Conservation (phyloP, 1,284 basidiomycete species). For the Ustilago lituana region DNA sequence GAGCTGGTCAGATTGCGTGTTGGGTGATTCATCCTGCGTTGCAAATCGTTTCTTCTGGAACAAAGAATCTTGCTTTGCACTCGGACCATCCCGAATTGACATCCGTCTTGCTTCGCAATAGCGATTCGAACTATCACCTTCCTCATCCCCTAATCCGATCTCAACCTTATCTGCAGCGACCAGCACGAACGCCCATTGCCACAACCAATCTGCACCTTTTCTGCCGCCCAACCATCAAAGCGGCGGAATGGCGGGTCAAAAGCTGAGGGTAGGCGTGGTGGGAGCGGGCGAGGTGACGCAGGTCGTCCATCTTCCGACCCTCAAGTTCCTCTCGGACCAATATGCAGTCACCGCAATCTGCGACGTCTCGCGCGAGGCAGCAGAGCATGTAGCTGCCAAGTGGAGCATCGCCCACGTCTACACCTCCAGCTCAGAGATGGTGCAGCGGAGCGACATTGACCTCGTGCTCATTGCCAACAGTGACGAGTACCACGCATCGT, state of each 20-base stretch:
- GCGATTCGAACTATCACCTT: neutral
- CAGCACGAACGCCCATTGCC: too few species aligned
- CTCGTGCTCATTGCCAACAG: constrained; percentile 52
- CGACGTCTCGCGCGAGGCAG: constrained; percentile 61
- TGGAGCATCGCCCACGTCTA: constrained; percentile 57
- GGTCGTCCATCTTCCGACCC: constrained; percentile 61
- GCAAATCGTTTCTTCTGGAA: too few species aligned
- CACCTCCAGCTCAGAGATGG: constrained; percentile 48
- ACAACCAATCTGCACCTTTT: too few species aligned
- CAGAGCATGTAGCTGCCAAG: constrained; percentile 62
- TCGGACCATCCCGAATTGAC: too few species aligned
- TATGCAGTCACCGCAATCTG: constrained; percentile 65
- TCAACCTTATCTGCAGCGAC: too few species aligned
- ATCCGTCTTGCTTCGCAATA: too few species aligned
- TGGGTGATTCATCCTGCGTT: neutral
- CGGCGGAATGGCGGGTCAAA: neutral
- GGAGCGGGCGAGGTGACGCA: constrained; percentile 64
- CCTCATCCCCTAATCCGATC: neutral
- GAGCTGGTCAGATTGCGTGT: too few species aligned
- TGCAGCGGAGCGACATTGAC: constrained; percentile 61
- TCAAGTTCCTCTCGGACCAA: constrained; percentile 50
- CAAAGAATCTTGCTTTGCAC: too few species aligned
- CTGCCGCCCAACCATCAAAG: too few species aligned
- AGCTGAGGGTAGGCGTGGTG: constrained; percentile 54
- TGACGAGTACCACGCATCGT: constrained; percentile 49